Conservation (phyloP, 768 basidiomycete genomes). For the Pulveroboletus frians region DNA sequence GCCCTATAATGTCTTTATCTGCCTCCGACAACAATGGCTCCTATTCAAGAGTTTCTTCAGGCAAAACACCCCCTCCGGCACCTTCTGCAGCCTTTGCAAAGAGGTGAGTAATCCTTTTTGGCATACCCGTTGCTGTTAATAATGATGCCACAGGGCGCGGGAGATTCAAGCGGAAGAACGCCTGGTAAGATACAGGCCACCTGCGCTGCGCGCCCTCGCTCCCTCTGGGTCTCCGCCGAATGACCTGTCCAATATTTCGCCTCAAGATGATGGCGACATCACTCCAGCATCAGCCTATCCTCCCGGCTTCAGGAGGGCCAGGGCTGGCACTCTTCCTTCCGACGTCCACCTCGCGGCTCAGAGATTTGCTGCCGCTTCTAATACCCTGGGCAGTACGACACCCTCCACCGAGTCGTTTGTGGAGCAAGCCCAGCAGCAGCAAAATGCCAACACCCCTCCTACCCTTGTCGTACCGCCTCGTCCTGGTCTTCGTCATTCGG, state of each 20-base stretch:
- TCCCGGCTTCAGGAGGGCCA: conserved; percentile 85
- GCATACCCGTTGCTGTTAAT: conserved; percentile 17
- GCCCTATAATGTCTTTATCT: conserved; percentile 88
- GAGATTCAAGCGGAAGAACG: conserved; percentile 80
- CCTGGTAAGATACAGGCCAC: conserved; percentile 70
- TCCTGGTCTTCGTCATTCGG: conserved; percentile 72
- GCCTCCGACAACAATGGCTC: conserved; percentile 75
- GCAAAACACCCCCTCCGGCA: conserved; percentile 86
- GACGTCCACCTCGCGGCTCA: conserved; percentile 87
- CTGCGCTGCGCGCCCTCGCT: conserved; percentile 65
- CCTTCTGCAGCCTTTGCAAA: conserved; percentile 88
- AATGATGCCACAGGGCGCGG: conserved; percentile 53
- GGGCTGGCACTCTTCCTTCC: conserved; percentile 97
- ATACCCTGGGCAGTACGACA: conserved; percentile 46
- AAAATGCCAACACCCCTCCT: conserved; percentile 35
- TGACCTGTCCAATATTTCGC: conserved; percentile 56
- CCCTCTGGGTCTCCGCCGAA: conserved; percentile 70
- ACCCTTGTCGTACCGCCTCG: conserved; percentile 46
- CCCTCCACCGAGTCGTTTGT: conserved; percentile 46
- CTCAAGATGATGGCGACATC: conserved; percentile 51
- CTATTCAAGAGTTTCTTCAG: conserved; percentile 78
- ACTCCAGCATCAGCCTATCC: conserved; percentile 74
- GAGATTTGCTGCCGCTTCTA: conserved; percentile 67
- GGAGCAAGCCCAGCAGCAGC: conserved; percentile 39
- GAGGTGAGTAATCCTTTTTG: conserved; percentile 46